A percentile compares a stretch with the other conserved stretches of the same genome.
phyloP scores from a whole-genome alignment of 306 rosid species.

The Sechiopsis laciniata region DNA sequence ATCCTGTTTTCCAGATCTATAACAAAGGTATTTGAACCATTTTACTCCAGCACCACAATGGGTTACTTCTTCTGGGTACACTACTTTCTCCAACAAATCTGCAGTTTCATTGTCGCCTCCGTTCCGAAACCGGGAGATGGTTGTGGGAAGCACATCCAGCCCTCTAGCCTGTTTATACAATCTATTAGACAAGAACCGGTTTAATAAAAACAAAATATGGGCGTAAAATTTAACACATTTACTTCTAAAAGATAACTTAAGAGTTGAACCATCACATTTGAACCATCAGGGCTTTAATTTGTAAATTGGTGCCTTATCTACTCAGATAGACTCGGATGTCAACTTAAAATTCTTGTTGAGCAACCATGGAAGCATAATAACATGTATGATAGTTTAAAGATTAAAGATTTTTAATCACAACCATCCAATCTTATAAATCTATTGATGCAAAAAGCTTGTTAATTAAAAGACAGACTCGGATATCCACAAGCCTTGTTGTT shows the following conservation, averaged over 20 bases:
- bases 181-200: background rate
- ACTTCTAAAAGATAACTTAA: too few species aligned
- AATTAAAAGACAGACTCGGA: background rate
- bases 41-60: conserved; percentile 85
- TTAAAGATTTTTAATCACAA: background rate
- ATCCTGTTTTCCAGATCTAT: conserved; percentile 29
- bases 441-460: background rate
- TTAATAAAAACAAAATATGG: too few species aligned
- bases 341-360: background rate
- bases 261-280: too few species aligned
- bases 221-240: too few species aligned
- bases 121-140: conserved; percentile 53
- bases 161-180: conserved; percentile 63
- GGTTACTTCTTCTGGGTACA: conserved; percentile 77
- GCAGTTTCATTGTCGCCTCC: conserved; percentile 66
- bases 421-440: background rate
- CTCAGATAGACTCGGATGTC: too few species aligned
- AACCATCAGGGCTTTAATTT: background rate
- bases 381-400: background rate
- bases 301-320: too few species aligned
- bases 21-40: conserved; percentile 72
- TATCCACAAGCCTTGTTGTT: too few species aligned
- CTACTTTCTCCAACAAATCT: conserved; percentile 62
- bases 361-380: background rate
- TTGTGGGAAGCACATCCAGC: conserved; percentile 75